Evolutionary conservation across 331 rosid genomes (phyloP), one percentile per base, ranked within the genome.

Genomic region (Quercus tomentella): DNA sequence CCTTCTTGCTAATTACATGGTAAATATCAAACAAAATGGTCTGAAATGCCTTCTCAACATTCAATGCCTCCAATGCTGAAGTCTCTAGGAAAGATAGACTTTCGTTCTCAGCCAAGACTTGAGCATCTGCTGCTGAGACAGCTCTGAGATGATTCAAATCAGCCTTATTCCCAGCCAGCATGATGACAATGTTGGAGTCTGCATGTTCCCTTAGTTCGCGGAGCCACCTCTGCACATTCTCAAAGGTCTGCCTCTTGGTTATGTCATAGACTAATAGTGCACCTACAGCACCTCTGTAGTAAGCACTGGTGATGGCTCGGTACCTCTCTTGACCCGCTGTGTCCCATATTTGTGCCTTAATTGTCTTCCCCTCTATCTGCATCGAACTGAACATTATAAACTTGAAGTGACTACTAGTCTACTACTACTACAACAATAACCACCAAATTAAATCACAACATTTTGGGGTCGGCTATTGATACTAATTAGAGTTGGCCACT

Each of bases 271-370:
- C 96, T 81, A 93, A 78, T 17, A 93, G 83, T 49, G 97, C 96
- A 14, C 98, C 98, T 33, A 93, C 97, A 30, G 97, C 98, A 56
- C 98, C 98, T 83, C 98, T 88, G 66, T 92, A 93, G 82, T 93
- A 93, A 23, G 98, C 98, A 76, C 97, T 93, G 0, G 98, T 93
- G 70, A 93, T 93, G 3, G 98, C 97, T 82, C 97, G 76, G 85
- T 93, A 93, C 84, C 98, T 93, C 86, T 94, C 98, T 85, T 94
- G 98, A 7, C 98, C 98, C 1, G 98, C 97, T 2, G 98, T 94
- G 83, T 94, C 98, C 98, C 98, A 94, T 91, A 94, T 94, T 85
- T 94, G 98, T 63, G 98, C 98, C 86, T 94, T 94, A n/a, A 91
- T 90, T 1, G 98, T 94, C 88, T 94, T 92, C 52, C 98, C 97